Percentiles rank a stretch among this genome's conserved stretches.
Evolutionary conservation across 306 rosid species (phyloP).

Genomic region (Elaeagnus macrophylla): DNA sequence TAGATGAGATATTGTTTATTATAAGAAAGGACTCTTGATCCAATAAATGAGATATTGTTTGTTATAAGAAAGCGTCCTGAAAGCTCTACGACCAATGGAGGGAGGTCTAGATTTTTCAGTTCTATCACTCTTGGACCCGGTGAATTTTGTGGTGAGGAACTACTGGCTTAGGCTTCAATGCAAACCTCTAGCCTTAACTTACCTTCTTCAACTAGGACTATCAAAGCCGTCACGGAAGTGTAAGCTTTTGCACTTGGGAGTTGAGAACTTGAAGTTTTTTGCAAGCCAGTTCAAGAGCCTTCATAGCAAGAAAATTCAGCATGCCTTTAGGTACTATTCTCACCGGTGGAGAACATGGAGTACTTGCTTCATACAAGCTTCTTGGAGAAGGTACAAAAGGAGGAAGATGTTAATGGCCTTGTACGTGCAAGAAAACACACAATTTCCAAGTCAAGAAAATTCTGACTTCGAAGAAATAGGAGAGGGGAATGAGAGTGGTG

Average conservation of each 20-base stretch:
- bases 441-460: slow-evolving; percentile 20
- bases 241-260: slow-evolving; percentile 81
- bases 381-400: slow-evolving; percentile 66
- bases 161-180: slow-evolving; percentile 77
- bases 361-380: slow-evolving; percentile 64
- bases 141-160: slow-evolving; percentile 84
- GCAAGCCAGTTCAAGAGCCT: slow-evolving; percentile 73
- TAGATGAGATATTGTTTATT: slow-evolving; percentile 78
- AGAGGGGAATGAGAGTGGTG: slow-evolving; percentile 5
- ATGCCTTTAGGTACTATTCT: slow-evolving; percentile 75
- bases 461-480: background rate
- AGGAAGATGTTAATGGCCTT: slow-evolving; percentile 51
- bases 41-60: slow-evolving; percentile 82
- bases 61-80: slow-evolving; percentile 75
- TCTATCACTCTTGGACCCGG: slow-evolving; percentile 58
- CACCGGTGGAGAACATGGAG: slow-evolving; percentile 95
- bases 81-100: slow-evolving; percentile 84
- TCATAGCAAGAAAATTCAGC: slow-evolving; percentile 81
- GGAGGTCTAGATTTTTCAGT: slow-evolving; percentile 75
- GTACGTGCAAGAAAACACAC: slow-evolving; percentile 44
- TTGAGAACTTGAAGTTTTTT: slow-evolving; percentile 68
- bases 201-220: slow-evolving; percentile 68
- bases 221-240: slow-evolving; percentile 55
- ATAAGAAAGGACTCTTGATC: slow-evolving; percentile 82
- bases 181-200: slow-evolving; percentile 44